Percentiles rank a stretch among this genome's conserved stretches.
phyloP scores from a whole-genome alignment of 169 alveolate species.

The Plasmodium vinckei region DNA sequence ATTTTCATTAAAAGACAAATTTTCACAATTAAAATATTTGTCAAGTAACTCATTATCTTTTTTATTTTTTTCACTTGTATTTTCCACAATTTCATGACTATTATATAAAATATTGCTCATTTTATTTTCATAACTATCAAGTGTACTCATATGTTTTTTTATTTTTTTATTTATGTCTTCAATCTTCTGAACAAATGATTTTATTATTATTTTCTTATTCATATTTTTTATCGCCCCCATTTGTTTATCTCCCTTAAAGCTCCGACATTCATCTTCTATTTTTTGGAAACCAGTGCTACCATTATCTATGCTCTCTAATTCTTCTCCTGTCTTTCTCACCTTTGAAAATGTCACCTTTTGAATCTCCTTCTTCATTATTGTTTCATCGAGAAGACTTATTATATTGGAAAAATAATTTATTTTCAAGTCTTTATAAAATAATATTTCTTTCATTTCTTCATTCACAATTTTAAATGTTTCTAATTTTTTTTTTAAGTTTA shows the following conservation, averaged over 20 bases:
- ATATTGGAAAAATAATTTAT: slow-evolving; percentile 42
- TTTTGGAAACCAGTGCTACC: not conserved
- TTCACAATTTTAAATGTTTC: slow-evolving; percentile 27
- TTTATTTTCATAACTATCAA: not conserved
- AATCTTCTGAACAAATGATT: slow-evolving; percentile 65
- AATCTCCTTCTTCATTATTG: slow-evolving; percentile 15
- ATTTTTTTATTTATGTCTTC: slow-evolving; percentile 57
- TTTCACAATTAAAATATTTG: slow-evolving; percentile 24
- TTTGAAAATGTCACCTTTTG: not conserved
- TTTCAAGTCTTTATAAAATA: slow-evolving; percentile 64
- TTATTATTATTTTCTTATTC: slow-evolving; percentile 73
- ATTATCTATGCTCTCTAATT: not conserved
- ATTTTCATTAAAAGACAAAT: slow-evolving; percentile 24
- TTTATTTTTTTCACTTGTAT: not conserved
- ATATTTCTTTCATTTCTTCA: slow-evolving; percentile 26
- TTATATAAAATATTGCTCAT: not conserved
- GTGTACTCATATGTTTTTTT: not conserved
- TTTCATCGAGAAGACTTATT: slow-evolving; percentile 48
- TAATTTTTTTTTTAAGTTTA: slow-evolving; percentile 27
- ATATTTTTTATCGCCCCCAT: slow-evolving; percentile 45
- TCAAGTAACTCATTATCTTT: slow-evolving; percentile 20
- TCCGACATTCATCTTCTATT: not conserved
- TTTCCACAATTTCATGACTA: not conserved
- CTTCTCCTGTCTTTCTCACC: not conserved
- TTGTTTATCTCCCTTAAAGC: not conserved